Conservation (phyloP, 2,329 filamentous ascomycete genomes). For the Colletotrichum spaethianum region DNA sequence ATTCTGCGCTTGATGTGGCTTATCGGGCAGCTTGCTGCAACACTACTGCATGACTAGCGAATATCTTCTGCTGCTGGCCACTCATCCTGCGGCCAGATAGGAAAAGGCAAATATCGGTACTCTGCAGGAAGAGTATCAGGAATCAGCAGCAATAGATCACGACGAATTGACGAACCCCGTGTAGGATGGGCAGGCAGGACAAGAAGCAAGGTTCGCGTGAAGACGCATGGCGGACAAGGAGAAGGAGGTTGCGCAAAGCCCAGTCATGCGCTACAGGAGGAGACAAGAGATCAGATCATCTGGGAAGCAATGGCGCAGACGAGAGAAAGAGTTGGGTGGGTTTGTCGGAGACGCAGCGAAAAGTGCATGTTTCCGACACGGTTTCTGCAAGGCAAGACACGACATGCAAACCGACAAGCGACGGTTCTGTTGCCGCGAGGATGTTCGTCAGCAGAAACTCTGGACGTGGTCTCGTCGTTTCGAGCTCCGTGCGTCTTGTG, state of each 20-base stretch:
- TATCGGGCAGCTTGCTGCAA: slow-evolving; percentile 31
- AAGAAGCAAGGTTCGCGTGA: background rate
- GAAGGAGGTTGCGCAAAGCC: slow-evolving; percentile 14
- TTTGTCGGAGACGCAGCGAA: slow-evolving; percentile 6
- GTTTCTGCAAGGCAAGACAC: background rate
- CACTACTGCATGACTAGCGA: slow-evolving; percentile 22
- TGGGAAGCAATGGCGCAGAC: background rate
- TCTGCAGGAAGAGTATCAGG: background rate
- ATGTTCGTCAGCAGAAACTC: slow-evolving; percentile 5
- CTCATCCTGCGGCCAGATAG: background rate
- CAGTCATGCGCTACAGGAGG: slow-evolving; percentile 9
- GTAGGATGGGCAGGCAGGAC: background rate
- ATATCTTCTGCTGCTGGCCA: background rate
- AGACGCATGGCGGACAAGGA: slow-evolving; percentile 10
- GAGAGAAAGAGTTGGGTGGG: background rate
- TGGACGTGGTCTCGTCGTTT: background rate
- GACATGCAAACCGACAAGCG: slow-evolving; percentile 8
- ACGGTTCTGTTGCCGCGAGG: background rate
- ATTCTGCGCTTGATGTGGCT: slow-evolving; percentile 25
- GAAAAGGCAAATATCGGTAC: background rate
- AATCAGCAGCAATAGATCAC: background rate
- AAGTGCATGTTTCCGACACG: slow-evolving; percentile 5
- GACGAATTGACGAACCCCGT: background rate
- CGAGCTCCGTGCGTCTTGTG: background rate
- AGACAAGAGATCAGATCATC: slow-evolving; percentile 5